Base-by-base conservation (phyloP, 208 protist genomes). In the Hexamita inflata region DNA sequence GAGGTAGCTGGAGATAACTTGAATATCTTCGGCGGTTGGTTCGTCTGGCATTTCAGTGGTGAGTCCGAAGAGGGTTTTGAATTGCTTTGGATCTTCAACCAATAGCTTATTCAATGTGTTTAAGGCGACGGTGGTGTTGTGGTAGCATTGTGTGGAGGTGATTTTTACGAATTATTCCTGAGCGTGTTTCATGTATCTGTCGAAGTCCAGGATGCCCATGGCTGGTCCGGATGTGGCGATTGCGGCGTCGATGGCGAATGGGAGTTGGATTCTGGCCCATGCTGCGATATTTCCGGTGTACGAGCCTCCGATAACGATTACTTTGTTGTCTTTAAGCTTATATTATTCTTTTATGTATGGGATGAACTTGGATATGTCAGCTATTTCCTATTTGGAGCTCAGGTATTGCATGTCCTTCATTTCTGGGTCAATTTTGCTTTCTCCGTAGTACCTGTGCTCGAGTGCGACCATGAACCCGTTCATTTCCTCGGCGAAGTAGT, bases 381-480 rank as follows among this genome's bases (percentile, higher is more conserved):
- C 64, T 0, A 79, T 7, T 38, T 35, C 64, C 26, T 79, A 64
- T n/a, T 79, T 26, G 0, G 49, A 1, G 26, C 1, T 74, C 13
- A 75, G 9, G 11, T 58, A 57, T 19, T 19, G 0, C 24, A 61
- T 7, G 30, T 77, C 13, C 7, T 59, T 1, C 1, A 7, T 73
- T 4, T 58, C 29, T 1, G 24, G 26, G 1, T 73, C 57, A 40
- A 32, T 61, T 57, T 58, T 2, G 15, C 64, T 62, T 39, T 67
- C 4, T 4, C 76, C 76, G 30, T 79, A 79, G 30, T 41, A 79
- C 19, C 76, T 2, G 29, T 79, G 76, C 57, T 79, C 76, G 11
- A 79, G 40, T n/a, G 62, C 61, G 58, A 60, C 11, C 39, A 79
- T 59, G 0, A 74, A 11, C 1, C 29, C 61, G 26, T 74, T 74